Evolutionary conservation across 225 moss, liverwort and hornwort species (phyloP).

Genomic region (Ulota crispa): DNA sequence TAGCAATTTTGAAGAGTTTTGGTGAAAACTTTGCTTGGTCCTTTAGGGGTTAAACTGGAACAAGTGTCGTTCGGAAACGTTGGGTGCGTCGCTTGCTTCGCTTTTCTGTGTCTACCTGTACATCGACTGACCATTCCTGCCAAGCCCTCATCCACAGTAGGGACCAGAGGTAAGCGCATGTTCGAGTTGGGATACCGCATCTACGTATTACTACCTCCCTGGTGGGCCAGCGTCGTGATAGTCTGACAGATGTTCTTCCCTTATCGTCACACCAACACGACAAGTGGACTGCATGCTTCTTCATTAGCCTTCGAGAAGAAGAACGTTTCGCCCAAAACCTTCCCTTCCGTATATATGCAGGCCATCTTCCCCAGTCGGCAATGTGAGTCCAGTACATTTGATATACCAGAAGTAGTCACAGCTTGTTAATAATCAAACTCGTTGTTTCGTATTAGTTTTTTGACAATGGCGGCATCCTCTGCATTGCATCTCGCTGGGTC

Average conservation of each 20-base stretch:
- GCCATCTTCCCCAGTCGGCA: neutral
- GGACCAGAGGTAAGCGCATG: neutral
- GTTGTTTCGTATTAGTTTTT: neutral
- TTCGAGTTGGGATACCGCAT: neutral
- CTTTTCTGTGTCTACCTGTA: too few species aligned
- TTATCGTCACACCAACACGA: neutral
- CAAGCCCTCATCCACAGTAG: neutral
- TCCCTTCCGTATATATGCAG: neutral
- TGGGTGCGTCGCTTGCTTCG: neutral
- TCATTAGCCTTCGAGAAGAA: neutral
- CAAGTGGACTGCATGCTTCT: conserved; percentile 22
- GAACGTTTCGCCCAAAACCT: neutral
- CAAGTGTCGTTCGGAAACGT: neutral
- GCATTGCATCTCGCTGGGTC: conserved; percentile 12
- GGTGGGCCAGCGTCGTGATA: neutral
- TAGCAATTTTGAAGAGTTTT: too few species aligned
- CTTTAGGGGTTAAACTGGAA: too few species aligned
- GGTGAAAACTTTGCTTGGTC: too few species aligned
- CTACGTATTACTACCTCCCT: neutral
- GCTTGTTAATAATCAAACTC: neutral
- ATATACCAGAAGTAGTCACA: neutral
- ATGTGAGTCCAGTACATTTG: neutral
- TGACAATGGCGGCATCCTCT: conserved; percentile 14
- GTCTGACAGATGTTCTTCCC: neutral
- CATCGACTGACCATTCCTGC: neutral